Conservation (phyloP, 129 eudicot species). For the Flaveria ramosissima region DNA sequence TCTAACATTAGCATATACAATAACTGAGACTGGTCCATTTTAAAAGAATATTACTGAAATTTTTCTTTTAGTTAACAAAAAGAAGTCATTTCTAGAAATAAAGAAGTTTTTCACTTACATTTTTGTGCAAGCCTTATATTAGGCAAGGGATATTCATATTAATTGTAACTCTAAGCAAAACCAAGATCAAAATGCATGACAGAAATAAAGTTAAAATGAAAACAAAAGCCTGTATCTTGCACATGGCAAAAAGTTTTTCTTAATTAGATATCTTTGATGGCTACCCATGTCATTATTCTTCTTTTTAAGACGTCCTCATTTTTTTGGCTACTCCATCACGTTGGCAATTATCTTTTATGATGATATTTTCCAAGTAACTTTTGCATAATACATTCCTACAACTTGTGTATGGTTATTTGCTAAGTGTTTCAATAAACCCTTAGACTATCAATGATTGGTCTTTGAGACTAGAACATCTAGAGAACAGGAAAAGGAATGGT, state of each 20-base stretch:
- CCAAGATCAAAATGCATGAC: not conserved
- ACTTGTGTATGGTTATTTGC: not conserved
- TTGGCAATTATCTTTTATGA: not conserved
- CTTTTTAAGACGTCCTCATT: not conserved
- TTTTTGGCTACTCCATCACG: not conserved
- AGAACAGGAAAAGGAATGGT: not conserved
- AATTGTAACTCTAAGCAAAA: not conserved
- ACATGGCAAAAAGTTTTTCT: not conserved
- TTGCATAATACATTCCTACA: constrained; percentile 6
- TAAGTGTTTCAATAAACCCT: not conserved
- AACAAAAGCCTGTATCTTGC: not conserved
- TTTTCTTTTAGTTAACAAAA: constrained; percentile 1
- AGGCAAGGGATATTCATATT: not conserved
- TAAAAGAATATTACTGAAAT: not conserved
- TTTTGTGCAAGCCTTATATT: not conserved
- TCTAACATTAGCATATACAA: not conserved
- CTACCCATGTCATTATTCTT: constrained; percentile 1
- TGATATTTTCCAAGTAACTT: not conserved
- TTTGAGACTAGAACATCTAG: not conserved
- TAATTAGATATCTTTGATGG: not conserved
- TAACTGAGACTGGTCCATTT: constrained; percentile 12
- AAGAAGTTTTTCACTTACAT: constrained; percentile 5
- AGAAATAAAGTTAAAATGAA: not conserved
- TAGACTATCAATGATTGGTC: not conserved
- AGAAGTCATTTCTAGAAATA: not conserved